A percentile compares a stretch with the other conserved stretches of the same genome.
Evolutionary conservation across 2,329 filamentous ascomycete genomes (phyloP).

Genomic region (Arthrobotrys iridis): DNA sequence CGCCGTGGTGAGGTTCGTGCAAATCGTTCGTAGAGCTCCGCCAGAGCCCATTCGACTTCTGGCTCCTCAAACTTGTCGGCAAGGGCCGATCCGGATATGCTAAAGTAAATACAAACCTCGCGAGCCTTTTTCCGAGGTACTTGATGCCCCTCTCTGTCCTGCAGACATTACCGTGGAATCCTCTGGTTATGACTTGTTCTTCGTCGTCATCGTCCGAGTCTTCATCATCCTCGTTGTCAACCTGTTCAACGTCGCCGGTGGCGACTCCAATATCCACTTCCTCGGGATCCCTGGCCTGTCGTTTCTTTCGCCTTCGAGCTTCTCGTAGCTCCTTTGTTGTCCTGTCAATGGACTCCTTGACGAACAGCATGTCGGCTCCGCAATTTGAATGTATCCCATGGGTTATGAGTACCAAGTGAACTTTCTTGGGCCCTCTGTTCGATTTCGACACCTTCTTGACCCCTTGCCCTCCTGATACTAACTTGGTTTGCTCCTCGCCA

Average conservation of each 20-base stretch:
- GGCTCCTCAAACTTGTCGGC: slow-evolving; percentile 71
- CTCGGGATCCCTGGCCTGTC: slow-evolving; percentile 65
- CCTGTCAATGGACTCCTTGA: slow-evolving; percentile 96
- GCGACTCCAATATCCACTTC: slow-evolving; percentile 34
- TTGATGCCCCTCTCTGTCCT: slow-evolving; percentile 95
- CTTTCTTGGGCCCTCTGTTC: slow-evolving; percentile 73
- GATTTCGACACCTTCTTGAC: slow-evolving; percentile 50
- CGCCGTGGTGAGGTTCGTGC: slow-evolving; percentile 58
- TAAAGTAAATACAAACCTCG: slow-evolving; percentile 86
- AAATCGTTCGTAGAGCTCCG: slow-evolving; percentile 59
- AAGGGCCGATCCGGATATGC: slow-evolving; percentile 95
- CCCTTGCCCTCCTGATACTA: slow-evolving; percentile 32
- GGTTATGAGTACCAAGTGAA: slow-evolving; percentile 91
- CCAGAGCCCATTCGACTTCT: slow-evolving; percentile 61
- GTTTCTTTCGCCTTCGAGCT: slow-evolving; percentile 63
- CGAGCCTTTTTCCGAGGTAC: slow-evolving; percentile 92
- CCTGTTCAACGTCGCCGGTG: slow-evolving; percentile 54
- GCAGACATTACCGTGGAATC: slow-evolving; percentile 88
- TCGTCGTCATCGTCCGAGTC: slow-evolving; percentile 71
- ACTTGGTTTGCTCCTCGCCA: slow-evolving; percentile 64
- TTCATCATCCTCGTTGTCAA: slow-evolving; percentile 51
- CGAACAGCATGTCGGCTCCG: slow-evolving; percentile 92
- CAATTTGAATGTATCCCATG: slow-evolving; percentile 96
- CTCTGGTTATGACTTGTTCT: slow-evolving; percentile 86
- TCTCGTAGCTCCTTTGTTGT: slow-evolving; percentile 79